Conservation (phyloP, 352 stramenopile species). For the Phytophthora rubi region DNA sequence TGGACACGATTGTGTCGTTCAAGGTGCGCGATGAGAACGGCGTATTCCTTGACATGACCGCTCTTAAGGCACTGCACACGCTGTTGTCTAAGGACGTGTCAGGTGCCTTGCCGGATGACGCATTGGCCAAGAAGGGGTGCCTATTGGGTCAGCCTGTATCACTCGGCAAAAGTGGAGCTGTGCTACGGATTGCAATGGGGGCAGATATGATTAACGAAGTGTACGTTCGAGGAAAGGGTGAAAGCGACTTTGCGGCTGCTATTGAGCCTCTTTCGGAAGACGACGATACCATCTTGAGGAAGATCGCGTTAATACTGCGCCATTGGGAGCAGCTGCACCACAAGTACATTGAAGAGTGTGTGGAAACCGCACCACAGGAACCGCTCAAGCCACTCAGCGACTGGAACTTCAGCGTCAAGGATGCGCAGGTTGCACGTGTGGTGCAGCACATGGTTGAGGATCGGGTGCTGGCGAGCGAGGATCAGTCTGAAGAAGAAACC, state of each 20-base stretch:
- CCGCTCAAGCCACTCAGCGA: constrained; percentile 64
- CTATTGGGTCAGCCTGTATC: constrained; percentile 85
- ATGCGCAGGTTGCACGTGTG: constrained; percentile 62
- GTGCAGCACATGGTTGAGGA: constrained; percentile 64
- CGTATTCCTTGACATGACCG: constrained; percentile 49
- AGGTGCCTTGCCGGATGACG: constrained; percentile 49
- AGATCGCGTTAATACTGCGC: constrained; percentile 72
- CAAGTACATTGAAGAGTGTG: constrained; percentile 65
- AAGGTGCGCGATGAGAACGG: constrained; percentile 61
- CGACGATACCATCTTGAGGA: constrained; percentile 65
- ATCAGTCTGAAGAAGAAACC: constrained; percentile 43
- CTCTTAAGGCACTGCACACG: constrained; percentile 71
- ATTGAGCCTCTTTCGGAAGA: constrained; percentile 55
- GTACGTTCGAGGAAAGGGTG: constrained; percentile 46
- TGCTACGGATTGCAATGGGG: constrained; percentile 86
- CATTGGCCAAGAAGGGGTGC: constrained; percentile 60
- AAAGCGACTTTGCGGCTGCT: constrained; percentile 37
- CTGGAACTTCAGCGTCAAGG: constrained; percentile 82
- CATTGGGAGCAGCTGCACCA: constrained; percentile 74
- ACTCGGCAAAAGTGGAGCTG: constrained; percentile 69
- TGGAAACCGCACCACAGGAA: constrained; percentile 42
- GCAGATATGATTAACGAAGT: constrained; percentile 88
- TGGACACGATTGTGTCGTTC: constrained; percentile 86
- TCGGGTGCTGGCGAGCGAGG: constrained; percentile 39
- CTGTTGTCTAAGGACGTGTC: constrained; percentile 81